Conservation (phyloP, 1,139 yeast genomes). For the Pichia cactophila region DNA sequence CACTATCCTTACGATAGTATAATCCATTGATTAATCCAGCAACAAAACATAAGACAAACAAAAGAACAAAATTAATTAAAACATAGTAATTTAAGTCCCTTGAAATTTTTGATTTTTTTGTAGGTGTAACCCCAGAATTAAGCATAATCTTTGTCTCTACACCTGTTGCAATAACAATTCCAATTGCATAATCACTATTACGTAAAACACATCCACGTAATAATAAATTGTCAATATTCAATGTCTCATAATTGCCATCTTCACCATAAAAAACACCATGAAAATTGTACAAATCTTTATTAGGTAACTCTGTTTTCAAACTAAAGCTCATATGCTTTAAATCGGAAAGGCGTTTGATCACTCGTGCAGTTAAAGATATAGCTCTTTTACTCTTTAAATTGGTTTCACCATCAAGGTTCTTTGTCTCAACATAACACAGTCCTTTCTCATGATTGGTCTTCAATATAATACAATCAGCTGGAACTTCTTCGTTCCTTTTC, state of each 20-base stretch:
- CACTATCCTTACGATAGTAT: slow-evolving; percentile 31
- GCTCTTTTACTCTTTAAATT: slow-evolving; percentile 49
- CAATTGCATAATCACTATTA: slow-evolving; percentile 50
- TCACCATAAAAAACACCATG: slow-evolving; percentile 36
- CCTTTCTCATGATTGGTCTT: slow-evolving; percentile 48
- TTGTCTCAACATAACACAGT: slow-evolving; percentile 51
- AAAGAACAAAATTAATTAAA: slow-evolving; percentile 38
- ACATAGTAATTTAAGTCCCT: slow-evolving; percentile 46
- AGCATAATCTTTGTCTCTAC: slow-evolving; percentile 50
- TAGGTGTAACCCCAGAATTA: slow-evolving; percentile 51
- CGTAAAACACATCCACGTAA: slow-evolving; percentile 47
- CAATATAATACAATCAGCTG: slow-evolving; percentile 47
- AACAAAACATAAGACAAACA: slow-evolving; percentile 45
- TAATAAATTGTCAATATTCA: slow-evolving; percentile 41
- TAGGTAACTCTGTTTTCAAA: slow-evolving; percentile 50
- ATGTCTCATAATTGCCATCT: slow-evolving; percentile 32
- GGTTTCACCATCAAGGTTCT: slow-evolving; percentile 56
- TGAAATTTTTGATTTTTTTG: slow-evolving; percentile 47
- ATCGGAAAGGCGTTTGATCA: slow-evolving; percentile 38
- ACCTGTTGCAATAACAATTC: slow-evolving; percentile 47
- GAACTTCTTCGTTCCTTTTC: slow-evolving; percentile 49
- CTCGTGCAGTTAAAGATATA: slow-evolving; percentile 34
- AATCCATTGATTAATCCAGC: slow-evolving; percentile 47
- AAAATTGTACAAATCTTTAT: slow-evolving; percentile 45
- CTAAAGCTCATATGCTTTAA: slow-evolving; percentile 35